phyloP scores from a whole-genome alignment of 2,329 filamentous ascomycete genomes.

The Zelopaecilomyces penicillatus region DNA sequence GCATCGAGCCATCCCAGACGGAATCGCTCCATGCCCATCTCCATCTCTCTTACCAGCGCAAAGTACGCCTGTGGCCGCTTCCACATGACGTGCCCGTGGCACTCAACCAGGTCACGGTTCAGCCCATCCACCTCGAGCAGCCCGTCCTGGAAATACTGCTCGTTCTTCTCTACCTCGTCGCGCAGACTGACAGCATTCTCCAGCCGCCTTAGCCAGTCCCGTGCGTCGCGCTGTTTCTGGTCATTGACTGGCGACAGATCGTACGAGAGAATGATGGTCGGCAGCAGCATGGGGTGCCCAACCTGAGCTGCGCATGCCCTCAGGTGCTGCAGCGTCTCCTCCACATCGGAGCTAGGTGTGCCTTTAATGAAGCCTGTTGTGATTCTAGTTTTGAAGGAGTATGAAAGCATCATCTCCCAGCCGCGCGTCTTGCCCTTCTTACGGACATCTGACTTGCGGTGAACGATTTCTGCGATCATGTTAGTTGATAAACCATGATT shows the following conservation, averaged over 20 bases:
- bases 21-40: conserved; percentile 39
- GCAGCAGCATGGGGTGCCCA: conserved; percentile 51
- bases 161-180: conserved; percentile 48
- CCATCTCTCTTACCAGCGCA: conserved; percentile 42
- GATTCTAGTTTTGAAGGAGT: conserved; percentile 45
- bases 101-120: conserved; percentile 55
- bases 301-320: conserved; percentile 39
- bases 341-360: conserved; percentile 48
- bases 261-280: conserved; percentile 49
- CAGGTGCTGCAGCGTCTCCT: conserved; percentile 41
- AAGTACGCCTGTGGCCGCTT: conserved; percentile 54
- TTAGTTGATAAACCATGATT: neutral
- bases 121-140: conserved; percentile 50
- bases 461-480: conserved; percentile 43
- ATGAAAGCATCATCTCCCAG: conserved; percentile 56
- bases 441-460: conserved; percentile 57
- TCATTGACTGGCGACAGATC: conserved; percentile 49
- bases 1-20: conserved; percentile 16
- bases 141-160: conserved; percentile 45
- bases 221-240: conserved; percentile 53
- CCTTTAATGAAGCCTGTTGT: conserved; percentile 56
- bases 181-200: conserved; percentile 55
- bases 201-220: conserved; percentile 52
- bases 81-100: conserved; percentile 54
- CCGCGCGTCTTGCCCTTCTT: conserved; percentile 56